Evolutionary conservation across 441 rosid species (phyloP).

Genomic region (Eutrema salsugineum): DNA sequence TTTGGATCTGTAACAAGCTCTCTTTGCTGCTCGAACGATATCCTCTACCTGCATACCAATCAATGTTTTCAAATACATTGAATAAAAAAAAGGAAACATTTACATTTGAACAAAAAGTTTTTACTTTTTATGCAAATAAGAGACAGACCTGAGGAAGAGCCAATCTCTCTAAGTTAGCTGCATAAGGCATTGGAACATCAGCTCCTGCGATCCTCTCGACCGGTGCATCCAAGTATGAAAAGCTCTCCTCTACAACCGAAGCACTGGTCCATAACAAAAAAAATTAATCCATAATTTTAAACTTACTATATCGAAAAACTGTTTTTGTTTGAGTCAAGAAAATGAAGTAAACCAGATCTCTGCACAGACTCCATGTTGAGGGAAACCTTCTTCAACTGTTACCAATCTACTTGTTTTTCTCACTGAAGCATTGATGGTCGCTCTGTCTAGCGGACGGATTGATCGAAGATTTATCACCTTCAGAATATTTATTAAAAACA

Average conservation of each 20-base stretch:
- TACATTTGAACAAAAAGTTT: neutral
- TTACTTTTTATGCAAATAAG: neutral
- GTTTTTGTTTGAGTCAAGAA: neutral
- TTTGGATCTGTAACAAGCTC: constrained; percentile 71
- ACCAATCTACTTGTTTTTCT: constrained; percentile 94
- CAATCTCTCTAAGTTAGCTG: constrained; percentile 87
- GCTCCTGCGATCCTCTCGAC: constrained; percentile 91
- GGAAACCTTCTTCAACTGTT: constrained; percentile 96
- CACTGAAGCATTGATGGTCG: constrained; percentile 83
- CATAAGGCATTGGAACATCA: constrained; percentile 94
- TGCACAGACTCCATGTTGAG: constrained; percentile 97
- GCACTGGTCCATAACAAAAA: constrained; percentile 38
- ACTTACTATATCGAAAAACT: no score
- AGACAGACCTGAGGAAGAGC: constrained; percentile 86
- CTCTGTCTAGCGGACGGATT: constrained; percentile 91
- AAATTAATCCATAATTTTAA: no score
- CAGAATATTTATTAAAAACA: neutral
- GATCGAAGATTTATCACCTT: constrained; percentile 95
- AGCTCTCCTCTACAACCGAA: constrained; percentile 86
- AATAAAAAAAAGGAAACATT: neutral
- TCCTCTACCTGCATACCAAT: constrained; percentile 53
- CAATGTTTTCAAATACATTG: neutral
- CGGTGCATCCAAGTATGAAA: constrained; percentile 80
- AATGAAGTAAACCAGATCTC: constrained; percentile 69
- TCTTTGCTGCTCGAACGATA: constrained; percentile 78